Percentiles rank a stretch among this genome's conserved stretches.
Conservation (phyloP, 768 basidiomycete genomes). For the Tricholoma hemisulphureum region DNA sequence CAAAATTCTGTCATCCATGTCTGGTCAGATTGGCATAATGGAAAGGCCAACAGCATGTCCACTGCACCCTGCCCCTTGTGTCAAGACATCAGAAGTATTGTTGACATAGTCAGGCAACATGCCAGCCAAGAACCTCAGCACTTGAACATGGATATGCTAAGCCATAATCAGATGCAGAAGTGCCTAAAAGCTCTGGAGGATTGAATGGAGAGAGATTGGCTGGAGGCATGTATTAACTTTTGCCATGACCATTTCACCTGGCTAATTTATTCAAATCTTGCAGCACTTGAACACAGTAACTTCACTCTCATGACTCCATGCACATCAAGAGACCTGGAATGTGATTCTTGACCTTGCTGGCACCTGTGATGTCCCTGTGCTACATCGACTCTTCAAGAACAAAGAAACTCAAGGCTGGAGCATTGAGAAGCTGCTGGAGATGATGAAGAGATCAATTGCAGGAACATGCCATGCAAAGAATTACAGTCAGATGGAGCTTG, state of each 20-base stretch:
- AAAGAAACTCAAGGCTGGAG: not conserved
- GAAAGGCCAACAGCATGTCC: not conserved
- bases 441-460: not conserved
- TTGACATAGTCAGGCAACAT: too few relatives aligned
- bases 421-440: not conserved
- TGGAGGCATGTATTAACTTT: not conserved
- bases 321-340: not conserved
- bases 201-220: not conserved
- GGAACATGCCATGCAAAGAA: not conserved
- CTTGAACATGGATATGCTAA: not conserved
- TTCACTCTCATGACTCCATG: too few relatives aligned
- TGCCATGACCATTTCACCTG: not conserved
- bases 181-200: not conserved
- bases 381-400: conserved; percentile 3
- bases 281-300: not conserved
- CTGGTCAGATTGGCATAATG: too few relatives aligned
- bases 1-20: not conserved
- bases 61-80: not conserved
- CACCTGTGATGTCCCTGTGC: not conserved
- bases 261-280: not conserved
- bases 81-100: too few relatives aligned
- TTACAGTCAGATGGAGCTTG: not conserved
- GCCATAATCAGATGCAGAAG: not conserved
- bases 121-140: not conserved
- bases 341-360: not conserved